Evolutionary conservation across 768 basidiomycete genomes (phyloP), one percentile per base, ranked within the genome.

Genomic region (Rubroboletus pulcherrimus): DNA sequence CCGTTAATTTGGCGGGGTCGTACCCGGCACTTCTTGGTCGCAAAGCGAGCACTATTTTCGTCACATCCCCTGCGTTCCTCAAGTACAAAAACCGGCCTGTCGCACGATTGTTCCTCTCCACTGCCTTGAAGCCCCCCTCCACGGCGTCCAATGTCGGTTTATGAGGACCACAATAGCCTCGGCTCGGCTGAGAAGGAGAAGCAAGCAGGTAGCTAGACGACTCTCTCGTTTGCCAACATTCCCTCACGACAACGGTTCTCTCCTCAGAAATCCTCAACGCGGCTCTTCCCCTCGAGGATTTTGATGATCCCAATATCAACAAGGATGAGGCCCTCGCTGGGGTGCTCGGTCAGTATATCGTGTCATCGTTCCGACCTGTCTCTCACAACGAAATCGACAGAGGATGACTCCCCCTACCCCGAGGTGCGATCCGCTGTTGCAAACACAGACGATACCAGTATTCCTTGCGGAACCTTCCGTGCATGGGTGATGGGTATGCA

Each of bases 371-470:
- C 33, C 9, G 11, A 38, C 30, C 0, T n/a, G 72, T 74, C 55
- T 37, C 59, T 60, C 30, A 65, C 37, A 7, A 12, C 2, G 7
- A 3, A 10, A n/a, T n/a, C 17, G 24, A 8, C 61, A 75, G 80
- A 80, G 68, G 86, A 92, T 62, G 90, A 91, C 67, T 90, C 88
- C 24, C 91, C 91, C 2, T 93, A 93, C 66, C 87, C 88, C 24
- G 91, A 92, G 70, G 89, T 90, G 24, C 82, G 88, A 48, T 84
- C 86, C 4, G 87, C 89, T 12, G 87, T 89, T 14, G 83, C 85
- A 26, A 88, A 87, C 67, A 84, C 81, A 1, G 87, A 89, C 60
- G 87, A 89, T 63, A 78, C 77, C 2, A 71, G 72, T 38, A 87
- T 89, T 77, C 86, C 86, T 12, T 78, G 76, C 12, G 75, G 77